Conservation (phyloP, 108 stramenopile genomes). For the Ochromonas danica region DNA sequence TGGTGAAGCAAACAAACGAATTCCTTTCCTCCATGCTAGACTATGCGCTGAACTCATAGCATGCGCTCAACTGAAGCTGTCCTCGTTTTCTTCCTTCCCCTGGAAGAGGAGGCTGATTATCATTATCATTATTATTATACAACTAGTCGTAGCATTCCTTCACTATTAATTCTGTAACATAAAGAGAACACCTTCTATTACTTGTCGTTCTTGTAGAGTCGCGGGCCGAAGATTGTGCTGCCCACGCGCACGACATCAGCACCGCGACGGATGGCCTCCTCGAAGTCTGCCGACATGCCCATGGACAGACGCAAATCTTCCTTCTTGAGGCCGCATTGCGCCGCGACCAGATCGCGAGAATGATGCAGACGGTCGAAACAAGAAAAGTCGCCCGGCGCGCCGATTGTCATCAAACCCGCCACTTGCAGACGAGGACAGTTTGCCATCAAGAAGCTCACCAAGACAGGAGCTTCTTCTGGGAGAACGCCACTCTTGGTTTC, state of each 20-base stretch:
- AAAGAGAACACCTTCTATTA: too few species aligned
- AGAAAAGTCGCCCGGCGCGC: conserved; percentile 76
- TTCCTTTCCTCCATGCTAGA: too few species aligned
- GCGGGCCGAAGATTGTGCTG: conserved; percentile 89
- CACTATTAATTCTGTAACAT: too few species aligned
- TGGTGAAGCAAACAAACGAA: too few species aligned
- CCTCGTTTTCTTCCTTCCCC: too few species aligned
- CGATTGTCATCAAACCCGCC: conserved; percentile 96
- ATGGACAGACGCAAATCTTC: conserved; percentile 78
- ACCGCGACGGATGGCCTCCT: conserved; percentile 84
- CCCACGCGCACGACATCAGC: conserved; percentile 91
- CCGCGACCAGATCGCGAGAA: conserved; percentile 43
- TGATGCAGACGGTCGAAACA: conserved; percentile 71
- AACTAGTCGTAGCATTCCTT: too few species aligned
- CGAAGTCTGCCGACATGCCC: conserved; percentile 98
- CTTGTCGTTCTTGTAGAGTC: conserved; percentile 74
- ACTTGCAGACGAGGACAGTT: conserved; percentile 71
- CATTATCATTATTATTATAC: too few species aligned
- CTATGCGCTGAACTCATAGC: too few species aligned
- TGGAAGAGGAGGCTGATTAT: too few species aligned
- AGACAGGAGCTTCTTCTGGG: conserved; percentile 52
- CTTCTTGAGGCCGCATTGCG: conserved; percentile 47
- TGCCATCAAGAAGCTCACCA: conserved; percentile 60
- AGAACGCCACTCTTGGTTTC: conserved; percentile 86
- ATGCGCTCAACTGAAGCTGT: too few species aligned